Evolutionary conservation across 768 basidiomycete genomes (phyloP).

Genomic region (Serendipita sp.): DNA sequence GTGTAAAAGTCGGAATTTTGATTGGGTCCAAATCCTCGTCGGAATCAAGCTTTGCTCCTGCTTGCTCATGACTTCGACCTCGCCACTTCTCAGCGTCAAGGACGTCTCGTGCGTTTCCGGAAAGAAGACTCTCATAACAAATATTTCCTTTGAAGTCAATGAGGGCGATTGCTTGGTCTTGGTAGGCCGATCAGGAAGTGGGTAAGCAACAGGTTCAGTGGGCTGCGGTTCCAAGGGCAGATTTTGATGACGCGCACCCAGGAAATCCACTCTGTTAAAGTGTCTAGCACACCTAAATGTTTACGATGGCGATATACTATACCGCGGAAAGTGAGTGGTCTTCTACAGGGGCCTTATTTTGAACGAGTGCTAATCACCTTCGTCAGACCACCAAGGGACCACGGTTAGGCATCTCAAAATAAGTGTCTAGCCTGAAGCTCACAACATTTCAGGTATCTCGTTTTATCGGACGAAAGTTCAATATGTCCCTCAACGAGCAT

Average conservation of each 20-base stretch:
- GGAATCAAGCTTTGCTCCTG: too few relatives aligned
- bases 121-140: conserved; percentile 39
- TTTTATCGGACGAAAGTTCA: conserved; percentile 60
- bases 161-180: conserved; percentile 63
- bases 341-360: background rate
- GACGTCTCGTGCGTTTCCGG: conserved; percentile 15
- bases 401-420: conserved; percentile 9
- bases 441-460: conserved; percentile 42
- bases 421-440: conserved; percentile 31
- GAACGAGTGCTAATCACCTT: too few relatives aligned
- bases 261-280: conserved; percentile 54
- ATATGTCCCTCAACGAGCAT: conserved; percentile 81
- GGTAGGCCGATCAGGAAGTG: conserved; percentile 68
- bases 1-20: background rate
- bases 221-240: too few relatives aligned
- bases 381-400: conserved; percentile 16
- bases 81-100: background rate
- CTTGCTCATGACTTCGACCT: background rate
- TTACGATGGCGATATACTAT: conserved; percentile 48
- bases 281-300: conserved; percentile 67
- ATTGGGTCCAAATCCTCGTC: background rate
- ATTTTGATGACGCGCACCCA: conserved; percentile 32
- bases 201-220: too few relatives aligned
- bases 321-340: conserved; percentile 47
- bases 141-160: conserved; percentile 44